Base-by-base conservation (phyloP, 2,329 filamentous ascomycete species). In the Magnaporthales sp. region DNA sequence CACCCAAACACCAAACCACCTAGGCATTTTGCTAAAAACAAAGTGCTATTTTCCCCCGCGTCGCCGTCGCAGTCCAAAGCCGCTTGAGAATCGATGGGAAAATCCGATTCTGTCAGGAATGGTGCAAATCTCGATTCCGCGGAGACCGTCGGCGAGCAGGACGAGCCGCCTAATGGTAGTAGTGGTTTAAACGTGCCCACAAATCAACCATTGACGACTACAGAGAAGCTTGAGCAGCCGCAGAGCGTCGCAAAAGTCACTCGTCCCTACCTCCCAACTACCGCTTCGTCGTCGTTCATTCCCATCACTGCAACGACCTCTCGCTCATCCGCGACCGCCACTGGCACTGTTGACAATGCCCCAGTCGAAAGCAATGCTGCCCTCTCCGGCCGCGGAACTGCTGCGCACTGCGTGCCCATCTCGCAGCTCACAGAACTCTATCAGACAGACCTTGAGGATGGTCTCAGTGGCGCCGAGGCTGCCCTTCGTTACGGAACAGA, bases 381-480 rank as follows among this genome's bases (percentile, higher is more conserved):
- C 19, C 71, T 71, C 22, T 75, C 74, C 65, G 71, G 72, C 61
- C 74, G 74, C 32, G 54, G 68, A 67, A 38, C 32, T 24, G 30
- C 38, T 19, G 72, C 72, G 63, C 71, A 74, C 51, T 71, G 68
- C 26, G 69, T 72, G 10, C 66, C 72, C 13, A 70, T 72, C 63
- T 68, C 70, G 8, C 38, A 71, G 61, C 69, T 72, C 26, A 69
- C 69, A 60, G 69, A 64, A n/a, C 66, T 71, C 31, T 69, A 73
- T 62, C 70, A 70, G 31, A 74, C 71, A 27, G 68, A 73, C 65
- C 38, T 66, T 32, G 70, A 73, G 70, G 70, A 89, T 88, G 89
- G 89, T 74, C 82, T 92, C 79, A 83, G 81, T 75, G 78, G 76
- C 72, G 75, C 80, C 71, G 88, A 91, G 76, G 89, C 89, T 70